Evolutionary conservation across 1,284 basidiomycete genomes (phyloP).

Genomic region (Cryptococcus sp.): DNA sequence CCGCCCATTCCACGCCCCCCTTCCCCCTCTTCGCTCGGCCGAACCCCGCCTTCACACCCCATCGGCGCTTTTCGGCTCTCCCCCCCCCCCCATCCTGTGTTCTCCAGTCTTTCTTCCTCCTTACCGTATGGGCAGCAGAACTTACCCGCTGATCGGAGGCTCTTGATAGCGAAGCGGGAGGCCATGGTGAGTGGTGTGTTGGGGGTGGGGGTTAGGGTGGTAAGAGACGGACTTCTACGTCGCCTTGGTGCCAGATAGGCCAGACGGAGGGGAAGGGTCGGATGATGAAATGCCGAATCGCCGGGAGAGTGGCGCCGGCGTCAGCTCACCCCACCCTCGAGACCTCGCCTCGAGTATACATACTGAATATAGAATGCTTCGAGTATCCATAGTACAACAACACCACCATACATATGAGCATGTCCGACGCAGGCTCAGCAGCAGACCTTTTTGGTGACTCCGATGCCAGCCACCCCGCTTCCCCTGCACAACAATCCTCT

Average conservation of each 20-base stretch:
- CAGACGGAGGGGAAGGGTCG: not conserved
- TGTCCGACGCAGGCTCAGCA: slow-evolving; percentile 34
- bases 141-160: slow-evolving; percentile 47
- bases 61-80: slow-evolving; percentile 5
- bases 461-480: slow-evolving; percentile 7
- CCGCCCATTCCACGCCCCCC: slow-evolving; percentile 2
- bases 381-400: too few relatives aligned
- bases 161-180: slow-evolving; percentile 49
- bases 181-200: slow-evolving; percentile 43
- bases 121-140: slow-evolving; percentile 3
- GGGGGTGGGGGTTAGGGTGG: slow-evolving; percentile 13
- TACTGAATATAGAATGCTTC: too few relatives aligned
- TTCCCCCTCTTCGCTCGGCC: slow-evolving; percentile 1
- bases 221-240: slow-evolving; percentile 7
- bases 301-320: slow-evolving; percentile 16
- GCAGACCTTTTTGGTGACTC: slow-evolving; percentile 39
- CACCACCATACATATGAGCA: slow-evolving; percentile 9
- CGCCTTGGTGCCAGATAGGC: not conserved
- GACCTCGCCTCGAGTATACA: not conserved
- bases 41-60: slow-evolving; percentile 9
- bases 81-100: not conserved
- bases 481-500: slow-evolving; percentile 1
- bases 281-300: slow-evolving; percentile 10
- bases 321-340: not conserved
- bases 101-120: slow-evolving; percentile 1